These are phyloP conservation scores for Hygrocybe coccinea DNA, from an alignment of 768 basidiomycete species.

Conservation along the genomic window DNA sequence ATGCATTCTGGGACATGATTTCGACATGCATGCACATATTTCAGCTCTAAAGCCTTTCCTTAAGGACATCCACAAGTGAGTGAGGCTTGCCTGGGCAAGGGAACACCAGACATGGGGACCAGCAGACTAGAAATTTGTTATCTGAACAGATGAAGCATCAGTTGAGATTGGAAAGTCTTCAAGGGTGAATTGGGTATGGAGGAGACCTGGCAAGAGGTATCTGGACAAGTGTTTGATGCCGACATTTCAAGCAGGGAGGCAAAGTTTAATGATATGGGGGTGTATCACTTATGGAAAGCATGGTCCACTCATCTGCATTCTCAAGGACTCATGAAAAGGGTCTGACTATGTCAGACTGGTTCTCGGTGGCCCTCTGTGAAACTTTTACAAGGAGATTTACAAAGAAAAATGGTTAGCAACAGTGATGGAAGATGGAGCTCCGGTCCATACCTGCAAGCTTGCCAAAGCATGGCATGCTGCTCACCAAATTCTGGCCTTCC, in stretches of 20 bases:
- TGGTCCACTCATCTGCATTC: neutral
- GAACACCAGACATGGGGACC: neutral
- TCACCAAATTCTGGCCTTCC: no score
- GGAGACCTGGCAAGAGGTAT: no score
- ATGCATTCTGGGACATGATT: no score
- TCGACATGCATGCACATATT: neutral
- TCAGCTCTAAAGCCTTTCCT: neutral
- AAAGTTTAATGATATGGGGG: neutral
- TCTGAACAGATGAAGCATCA: neutral
- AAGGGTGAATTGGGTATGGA: neutral
- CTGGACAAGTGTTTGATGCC: no score
- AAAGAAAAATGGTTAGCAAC: neutral
- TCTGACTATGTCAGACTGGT: neutral
- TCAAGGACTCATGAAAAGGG: neutral
- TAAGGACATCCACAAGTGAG: neutral
- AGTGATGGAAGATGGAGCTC: slow-evolving; percentile 1
- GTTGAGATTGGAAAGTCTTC: neutral
- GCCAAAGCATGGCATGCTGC: neutral
- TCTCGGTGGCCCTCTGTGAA: neutral
- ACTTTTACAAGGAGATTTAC: neutral
- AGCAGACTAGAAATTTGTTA: neutral
- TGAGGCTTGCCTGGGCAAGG: no score
- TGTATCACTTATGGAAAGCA: neutral
- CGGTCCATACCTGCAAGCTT: neutral
- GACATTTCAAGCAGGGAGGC: neutral